Base-by-base conservation (phyloP, 352 stramenopile species). In the Phytophthora aleatoria region DNA sequence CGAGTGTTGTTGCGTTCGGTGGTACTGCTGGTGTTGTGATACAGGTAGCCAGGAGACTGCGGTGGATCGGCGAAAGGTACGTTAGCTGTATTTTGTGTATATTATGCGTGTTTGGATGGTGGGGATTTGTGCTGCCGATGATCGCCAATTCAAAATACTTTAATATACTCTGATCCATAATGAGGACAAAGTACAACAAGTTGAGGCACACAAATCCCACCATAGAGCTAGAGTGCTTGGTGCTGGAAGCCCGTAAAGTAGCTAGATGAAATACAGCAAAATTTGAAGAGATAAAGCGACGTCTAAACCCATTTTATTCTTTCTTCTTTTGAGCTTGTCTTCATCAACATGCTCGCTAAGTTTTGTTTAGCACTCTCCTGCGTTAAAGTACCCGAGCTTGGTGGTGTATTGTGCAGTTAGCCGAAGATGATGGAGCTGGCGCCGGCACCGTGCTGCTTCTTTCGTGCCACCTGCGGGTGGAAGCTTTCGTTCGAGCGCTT, bases 381-480 rank as follows among this genome's bases (percentile, higher is more conserved):
- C 20, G 20, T 20, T 20, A 20, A 20, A 20, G 20, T 20, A 20
- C 20, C 20, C 20, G 20, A 20, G 20, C 20, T 20, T 20, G 20
- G 20, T 20, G 20, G 20, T 20, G 20, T 20, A 20, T 1, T 20
- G 20, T 20, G 20, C 20, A 31, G 11, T 13, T 85, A 95, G 8
- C 85, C 85, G 58, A 95, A 95, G 53, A 95, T 81, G 50, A 95
- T 94, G 13, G 85, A 95, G 61, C 82, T 92, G 28, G 67, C 67
- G 26, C 87, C 87, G 10, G 86, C 86, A 20, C 86, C 86, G 33
- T 90, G 77, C 59, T 90, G 81, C 57, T 92, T 92, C 81, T 91
- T 91, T 69, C 90, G 89, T 57, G 71, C 63, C 30, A 77, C 83
- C 50, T 81, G 85, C 6, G 86, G 81, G 27, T 76, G 64, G 57